Evolutionary conservation across 2,329 filamentous ascomycete genomes (phyloP).

Genomic region (Graphium sp.): DNA sequence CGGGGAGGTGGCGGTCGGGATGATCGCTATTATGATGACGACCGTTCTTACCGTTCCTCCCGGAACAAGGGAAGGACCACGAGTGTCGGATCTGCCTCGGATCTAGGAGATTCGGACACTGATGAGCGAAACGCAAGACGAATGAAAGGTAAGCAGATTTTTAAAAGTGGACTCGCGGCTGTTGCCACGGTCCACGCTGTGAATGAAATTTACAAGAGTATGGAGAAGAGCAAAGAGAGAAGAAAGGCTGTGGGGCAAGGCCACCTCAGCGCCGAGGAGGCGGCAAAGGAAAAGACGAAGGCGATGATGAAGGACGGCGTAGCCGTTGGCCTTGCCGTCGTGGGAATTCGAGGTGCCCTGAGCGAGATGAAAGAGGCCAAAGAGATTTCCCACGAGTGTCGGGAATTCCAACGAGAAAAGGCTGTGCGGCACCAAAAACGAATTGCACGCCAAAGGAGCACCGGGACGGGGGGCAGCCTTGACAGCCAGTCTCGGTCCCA

Average conservation of each 20-base stretch:
- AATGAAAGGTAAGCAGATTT: slow-evolving; percentile 45
- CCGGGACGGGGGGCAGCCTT: slow-evolving; percentile 17
- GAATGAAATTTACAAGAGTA: slow-evolving; percentile 39
- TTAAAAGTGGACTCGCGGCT: slow-evolving; percentile 37
- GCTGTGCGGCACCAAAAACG: slow-evolving; percentile 29
- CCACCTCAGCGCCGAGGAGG: slow-evolving; percentile 29
- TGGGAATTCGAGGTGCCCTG: slow-evolving; percentile 40
- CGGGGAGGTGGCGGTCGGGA: slow-evolving; percentile 15
- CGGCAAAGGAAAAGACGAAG: slow-evolving; percentile 39
- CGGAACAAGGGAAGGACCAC: slow-evolving; percentile 22
- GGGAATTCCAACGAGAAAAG: slow-evolving; percentile 31
- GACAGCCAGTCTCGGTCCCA: no score
- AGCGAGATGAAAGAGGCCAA: slow-evolving; percentile 38
- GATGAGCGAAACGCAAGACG: slow-evolving; percentile 36
- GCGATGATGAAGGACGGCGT: slow-evolving; percentile 39
- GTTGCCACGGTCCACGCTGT: slow-evolving; percentile 44
- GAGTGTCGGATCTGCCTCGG: slow-evolving; percentile 32
- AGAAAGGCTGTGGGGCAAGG: slow-evolving; percentile 37
- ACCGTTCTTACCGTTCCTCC: slow-evolving; percentile 22
- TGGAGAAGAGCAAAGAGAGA: slow-evolving; percentile 36
- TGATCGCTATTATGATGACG: slow-evolving; percentile 25
- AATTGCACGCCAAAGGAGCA: slow-evolving; percentile 17
- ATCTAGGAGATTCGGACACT: slow-evolving; percentile 39
- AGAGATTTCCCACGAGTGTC: slow-evolving; percentile 28
- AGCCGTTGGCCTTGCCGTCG: slow-evolving; percentile 38